phyloP scores from a whole-genome alignment of 331 rosid species.

The Phaseolus coccineus region DNA sequence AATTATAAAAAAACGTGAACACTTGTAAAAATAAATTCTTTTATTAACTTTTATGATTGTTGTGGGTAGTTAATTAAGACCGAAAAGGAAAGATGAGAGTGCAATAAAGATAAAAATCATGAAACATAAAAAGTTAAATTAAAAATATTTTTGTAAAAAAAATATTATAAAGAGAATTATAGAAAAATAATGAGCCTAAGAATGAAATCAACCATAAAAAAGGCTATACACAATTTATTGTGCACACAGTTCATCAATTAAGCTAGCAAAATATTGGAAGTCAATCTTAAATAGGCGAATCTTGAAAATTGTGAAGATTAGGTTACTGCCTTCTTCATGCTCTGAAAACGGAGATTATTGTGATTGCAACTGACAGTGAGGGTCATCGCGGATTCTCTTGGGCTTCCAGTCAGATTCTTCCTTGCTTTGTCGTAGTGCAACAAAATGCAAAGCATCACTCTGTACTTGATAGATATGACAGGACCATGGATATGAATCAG shows the following conservation, averaged over 20 bases:
- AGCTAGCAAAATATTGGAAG: constrained; percentile 9
- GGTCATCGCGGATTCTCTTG: constrained; percentile 70
- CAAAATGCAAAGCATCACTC: constrained; percentile 91
- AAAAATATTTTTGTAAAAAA: too few relatives aligned
- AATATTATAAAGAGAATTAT: too few relatives aligned
- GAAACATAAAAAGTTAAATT: too few relatives aligned
- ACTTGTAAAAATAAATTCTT: too few relatives aligned
- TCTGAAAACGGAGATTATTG: constrained; percentile 11
- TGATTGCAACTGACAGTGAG: constrained; percentile 49
- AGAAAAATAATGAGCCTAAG: background rate
- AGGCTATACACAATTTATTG: constrained; percentile 1
- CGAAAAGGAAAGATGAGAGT: too few relatives aligned
- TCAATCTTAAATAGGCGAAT: constrained; percentile 9
- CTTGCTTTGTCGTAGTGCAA: constrained; percentile 76
- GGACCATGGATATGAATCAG: constrained; percentile 91
- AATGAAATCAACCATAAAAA: constrained; percentile 2
- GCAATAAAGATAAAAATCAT: too few relatives aligned
- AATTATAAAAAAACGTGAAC: too few relatives aligned
- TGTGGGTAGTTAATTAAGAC: too few relatives aligned
- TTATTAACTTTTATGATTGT: too few relatives aligned
- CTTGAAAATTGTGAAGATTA: background rate
- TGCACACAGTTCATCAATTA: background rate
- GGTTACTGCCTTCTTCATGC: background rate
- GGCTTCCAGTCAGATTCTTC: constrained; percentile 87
- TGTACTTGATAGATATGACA: constrained; percentile 84